Evolutionary conservation across 2,329 filamentous ascomycete species (phyloP).

Genomic region (Pleomassaria siparia): DNA sequence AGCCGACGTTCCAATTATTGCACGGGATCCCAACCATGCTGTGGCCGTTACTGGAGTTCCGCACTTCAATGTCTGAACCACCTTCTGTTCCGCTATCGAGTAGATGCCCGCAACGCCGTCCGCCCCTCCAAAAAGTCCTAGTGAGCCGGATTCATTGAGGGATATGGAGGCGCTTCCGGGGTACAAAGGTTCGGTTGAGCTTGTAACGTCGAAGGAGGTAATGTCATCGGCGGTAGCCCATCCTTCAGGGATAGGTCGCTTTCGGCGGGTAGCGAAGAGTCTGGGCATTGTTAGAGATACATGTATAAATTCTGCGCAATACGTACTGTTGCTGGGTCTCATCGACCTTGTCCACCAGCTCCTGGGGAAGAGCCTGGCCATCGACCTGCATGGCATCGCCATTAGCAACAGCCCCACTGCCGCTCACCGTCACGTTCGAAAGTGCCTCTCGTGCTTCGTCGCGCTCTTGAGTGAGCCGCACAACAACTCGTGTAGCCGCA

Average conservation of each 20-base stretch:
- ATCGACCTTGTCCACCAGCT: constrained; percentile 72
- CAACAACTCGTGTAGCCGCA: constrained; percentile 93
- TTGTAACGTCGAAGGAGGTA: constrained; percentile 57
- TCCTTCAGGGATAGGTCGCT: constrained; percentile 78
- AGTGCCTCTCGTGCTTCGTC: constrained; percentile 90
- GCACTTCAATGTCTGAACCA: constrained; percentile 67
- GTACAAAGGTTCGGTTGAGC: constrained; percentile 60
- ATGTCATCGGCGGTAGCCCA: constrained; percentile 81
- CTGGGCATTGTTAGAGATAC: constrained; percentile 50
- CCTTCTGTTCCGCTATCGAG: constrained; percentile 73
- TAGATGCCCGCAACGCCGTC: constrained; percentile 77
- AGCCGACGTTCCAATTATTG: constrained; percentile 72
- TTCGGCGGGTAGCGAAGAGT: constrained; percentile 84
- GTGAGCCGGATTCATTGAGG: constrained; percentile 61
- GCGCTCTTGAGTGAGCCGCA: constrained; percentile 82
- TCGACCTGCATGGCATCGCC: constrained; percentile 95
- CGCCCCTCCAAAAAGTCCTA: constrained; percentile 73
- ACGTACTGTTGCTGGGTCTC: constrained; percentile 77
- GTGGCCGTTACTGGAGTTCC: constrained; percentile 68
- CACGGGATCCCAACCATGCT: constrained; percentile 66
- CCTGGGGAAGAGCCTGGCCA: constrained; percentile 71
- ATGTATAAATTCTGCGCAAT: not conserved
- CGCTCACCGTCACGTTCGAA: constrained; percentile 77
- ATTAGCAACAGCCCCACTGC: constrained; percentile 51
- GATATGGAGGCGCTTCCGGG: constrained; percentile 61